Base-by-base conservation (phyloP, 2,329 filamentous ascomycete genomes). In the Alternaria incomplexa region DNA sequence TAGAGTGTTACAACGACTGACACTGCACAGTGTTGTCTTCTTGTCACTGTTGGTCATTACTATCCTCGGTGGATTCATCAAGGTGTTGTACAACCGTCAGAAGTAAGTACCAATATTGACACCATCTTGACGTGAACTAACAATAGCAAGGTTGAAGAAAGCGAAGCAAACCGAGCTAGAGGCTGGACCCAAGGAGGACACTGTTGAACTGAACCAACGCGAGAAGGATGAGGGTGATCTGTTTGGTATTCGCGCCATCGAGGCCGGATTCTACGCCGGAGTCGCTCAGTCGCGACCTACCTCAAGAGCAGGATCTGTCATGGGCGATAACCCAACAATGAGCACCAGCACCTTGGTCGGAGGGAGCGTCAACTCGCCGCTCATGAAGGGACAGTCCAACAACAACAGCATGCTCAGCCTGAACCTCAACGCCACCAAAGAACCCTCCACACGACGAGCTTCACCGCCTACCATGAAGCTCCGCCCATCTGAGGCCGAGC, bases 201-300 rank as follows among this genome's bases (percentile, higher is more conserved):
- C 73, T 17, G 67, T 77, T 52, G 77, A 78, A 55, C 62, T 80
- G 45, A 79, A 77, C 58, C 71, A 75, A 48, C 71, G 76, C 46
- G 71, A 77, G 61, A 79, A 77, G 68, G 78, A 80, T 62, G 77
- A 80, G 58, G 79, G 79, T 15, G 79, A 81, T 54, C 68, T 80
- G 3, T 81, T 81, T 55, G 79, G 79, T 50, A 70, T 81, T 46
- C 77, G 79, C n/a, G 79, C 79, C 59, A 77, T 81, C 32, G 79
- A 81, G 67, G 78, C 79, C 40, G 79, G 79, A n/a, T 81, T 79
- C 68, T 80, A 73, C 53, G 79, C 77, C 50, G 79, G 79, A 53
- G 77, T 81, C 11, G 73, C 76, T 25, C 79, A 81, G 56, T 81
- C 79, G 23, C 76, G 77, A 46, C 79, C 79, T 22, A 74, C 71